phyloP scores from a whole-genome alignment of 2,329 filamentous ascomycete species.

The Fusarium pseudonygamai region DNA sequence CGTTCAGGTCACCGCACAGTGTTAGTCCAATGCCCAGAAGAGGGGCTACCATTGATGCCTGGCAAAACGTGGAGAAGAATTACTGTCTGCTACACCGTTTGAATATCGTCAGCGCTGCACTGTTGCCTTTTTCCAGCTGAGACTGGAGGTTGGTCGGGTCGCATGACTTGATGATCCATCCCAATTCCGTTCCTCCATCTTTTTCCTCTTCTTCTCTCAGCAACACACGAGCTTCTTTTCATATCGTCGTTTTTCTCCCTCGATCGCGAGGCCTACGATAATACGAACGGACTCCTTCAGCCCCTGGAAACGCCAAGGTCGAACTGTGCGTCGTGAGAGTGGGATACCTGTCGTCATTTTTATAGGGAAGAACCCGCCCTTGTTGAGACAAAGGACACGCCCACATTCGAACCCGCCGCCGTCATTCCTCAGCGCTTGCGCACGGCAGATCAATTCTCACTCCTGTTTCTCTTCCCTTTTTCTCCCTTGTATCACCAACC shows the following conservation, averaged over 20 bases:
- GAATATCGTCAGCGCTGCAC: slow-evolving; percentile 5
- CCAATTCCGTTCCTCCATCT: neutral
- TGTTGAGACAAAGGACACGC: slow-evolving; percentile 13
- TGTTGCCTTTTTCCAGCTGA: slow-evolving; percentile 22
- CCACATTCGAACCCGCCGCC: slow-evolving; percentile 6
- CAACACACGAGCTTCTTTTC: neutral
- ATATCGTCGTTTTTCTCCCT: neutral
- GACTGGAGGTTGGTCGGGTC: slow-evolving; percentile 28
- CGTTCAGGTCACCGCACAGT: slow-evolving; percentile 13
- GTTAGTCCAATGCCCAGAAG: neutral
- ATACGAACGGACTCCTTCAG: too few species aligned
- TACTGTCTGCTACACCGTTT: slow-evolving; percentile 13
- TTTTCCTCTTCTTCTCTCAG: neutral
- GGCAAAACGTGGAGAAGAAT: slow-evolving; percentile 12
- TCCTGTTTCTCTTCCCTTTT: neutral
- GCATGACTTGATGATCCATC: slow-evolving; percentile 30
- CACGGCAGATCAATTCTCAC: slow-evolving; percentile 1
- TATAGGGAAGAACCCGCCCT: slow-evolving; percentile 19
- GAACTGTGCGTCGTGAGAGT: slow-evolving; percentile 19
- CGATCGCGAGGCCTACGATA: neutral
- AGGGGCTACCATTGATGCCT: slow-evolving; percentile 13
- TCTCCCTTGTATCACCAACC: slow-evolving; percentile 2
- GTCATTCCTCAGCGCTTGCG: slow-evolving; percentile 25
- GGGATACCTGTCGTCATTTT: slow-evolving; percentile 32
- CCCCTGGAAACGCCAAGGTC: slow-evolving; percentile 14